phyloP scores from a whole-genome alignment of 139 green algal genomes.

The Chlorella sorokiniana region DNA sequence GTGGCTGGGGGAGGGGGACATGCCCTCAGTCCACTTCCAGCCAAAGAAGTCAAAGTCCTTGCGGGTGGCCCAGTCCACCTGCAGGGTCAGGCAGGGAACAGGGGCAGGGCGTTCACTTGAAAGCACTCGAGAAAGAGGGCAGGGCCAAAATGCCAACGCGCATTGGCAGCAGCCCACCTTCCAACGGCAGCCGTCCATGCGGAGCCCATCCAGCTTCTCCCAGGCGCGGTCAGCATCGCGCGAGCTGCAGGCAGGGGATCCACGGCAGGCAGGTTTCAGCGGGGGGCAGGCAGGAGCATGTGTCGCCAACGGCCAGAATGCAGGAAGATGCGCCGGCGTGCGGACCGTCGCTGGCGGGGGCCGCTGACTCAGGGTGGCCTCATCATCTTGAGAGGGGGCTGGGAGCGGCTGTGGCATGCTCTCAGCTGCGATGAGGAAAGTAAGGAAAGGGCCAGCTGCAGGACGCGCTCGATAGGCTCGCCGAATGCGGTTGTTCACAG shows the following conservation, averaged over 20 bases:
- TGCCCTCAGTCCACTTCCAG: constrained; percentile 60
- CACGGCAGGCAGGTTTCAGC: not conserved
- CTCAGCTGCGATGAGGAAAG: too few relatives aligned
- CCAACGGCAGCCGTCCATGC: constrained; percentile 56
- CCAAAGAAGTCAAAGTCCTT: constrained; percentile 61
- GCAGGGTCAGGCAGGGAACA: not conserved
- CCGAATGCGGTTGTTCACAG: not conserved
- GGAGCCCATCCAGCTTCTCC: constrained; percentile 61
- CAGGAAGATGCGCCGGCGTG: too few relatives aligned
- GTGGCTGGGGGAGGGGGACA: not conserved
- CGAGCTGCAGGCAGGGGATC: constrained; percentile 39
- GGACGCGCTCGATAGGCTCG: not conserved
- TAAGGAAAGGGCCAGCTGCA: too few relatives aligned
- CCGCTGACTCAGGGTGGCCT: too few relatives aligned
- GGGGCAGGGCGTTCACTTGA: not conserved
- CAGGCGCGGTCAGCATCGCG: constrained; percentile 52
- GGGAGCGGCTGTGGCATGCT: too few relatives aligned
- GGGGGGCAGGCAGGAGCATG: not conserved
- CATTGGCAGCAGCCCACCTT: constrained; percentile 12
- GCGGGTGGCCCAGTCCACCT: constrained; percentile 15
- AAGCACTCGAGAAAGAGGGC: not conserved
- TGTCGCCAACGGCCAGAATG: too few relatives aligned
- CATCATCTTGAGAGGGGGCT: too few relatives aligned
- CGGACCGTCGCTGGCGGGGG: too few relatives aligned
- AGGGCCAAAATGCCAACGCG: not conserved